phyloP scores from a whole-genome alignment of 73 alveolate genomes.

The Tetrahymena malaccensis region DNA sequence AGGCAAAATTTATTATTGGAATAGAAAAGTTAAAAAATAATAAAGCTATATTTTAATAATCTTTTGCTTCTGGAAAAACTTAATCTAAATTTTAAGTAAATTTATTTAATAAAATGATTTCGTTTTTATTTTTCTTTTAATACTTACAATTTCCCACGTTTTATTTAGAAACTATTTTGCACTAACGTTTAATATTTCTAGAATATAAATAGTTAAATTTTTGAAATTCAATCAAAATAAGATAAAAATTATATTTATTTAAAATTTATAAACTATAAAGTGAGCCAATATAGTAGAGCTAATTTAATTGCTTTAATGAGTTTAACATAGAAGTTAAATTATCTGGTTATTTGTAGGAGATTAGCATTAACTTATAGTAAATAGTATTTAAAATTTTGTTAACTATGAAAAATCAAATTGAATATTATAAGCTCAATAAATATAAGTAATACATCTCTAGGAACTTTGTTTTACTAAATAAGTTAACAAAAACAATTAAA shows the following conservation, averaged over 20 bases:
- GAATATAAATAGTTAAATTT: too few relatives aligned
- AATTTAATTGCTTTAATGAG: neutral
- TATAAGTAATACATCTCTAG: neutral
- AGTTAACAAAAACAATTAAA: neutral
- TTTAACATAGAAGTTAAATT: neutral
- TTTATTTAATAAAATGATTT: too few relatives aligned
- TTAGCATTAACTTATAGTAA: neutral
- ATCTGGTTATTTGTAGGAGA: neutral
- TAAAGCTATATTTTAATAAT: neutral
- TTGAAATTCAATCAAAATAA: too few relatives aligned
- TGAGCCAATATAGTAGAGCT: neutral
- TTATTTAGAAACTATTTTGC: too few relatives aligned
- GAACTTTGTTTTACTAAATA: neutral
- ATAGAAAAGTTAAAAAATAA: too few relatives aligned
- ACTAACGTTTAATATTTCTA: too few relatives aligned
- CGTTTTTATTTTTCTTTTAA: too few relatives aligned
- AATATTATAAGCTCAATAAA: neutral
- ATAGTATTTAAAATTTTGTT: too few relatives aligned
- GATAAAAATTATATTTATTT: too few relatives aligned
- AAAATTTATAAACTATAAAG: too few relatives aligned
- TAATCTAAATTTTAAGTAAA: neutral
- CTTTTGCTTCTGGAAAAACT: neutral
- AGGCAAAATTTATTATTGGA: neutral
- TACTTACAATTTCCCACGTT: too few relatives aligned
- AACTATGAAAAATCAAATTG: too few relatives aligned